phyloP scores from a whole-genome alignment of 164 flowering plant genomes.

The Sextonia rubra region DNA sequence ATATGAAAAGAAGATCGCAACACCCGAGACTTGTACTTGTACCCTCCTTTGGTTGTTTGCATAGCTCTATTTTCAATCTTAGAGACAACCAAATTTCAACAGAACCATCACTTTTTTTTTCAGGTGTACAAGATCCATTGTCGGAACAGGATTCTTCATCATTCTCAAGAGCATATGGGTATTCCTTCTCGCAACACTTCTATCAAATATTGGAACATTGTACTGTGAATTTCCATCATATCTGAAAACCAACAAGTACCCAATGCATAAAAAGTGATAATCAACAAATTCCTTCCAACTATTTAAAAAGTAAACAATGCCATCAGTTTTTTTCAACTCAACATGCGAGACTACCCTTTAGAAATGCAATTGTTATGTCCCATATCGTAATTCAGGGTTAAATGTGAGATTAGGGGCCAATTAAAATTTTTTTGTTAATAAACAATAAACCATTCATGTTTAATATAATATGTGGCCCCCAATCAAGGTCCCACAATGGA shows the following conservation, averaged over 20 bases:
- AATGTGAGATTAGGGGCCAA: too few relatives aligned
- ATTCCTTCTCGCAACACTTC: constrained; percentile 18
- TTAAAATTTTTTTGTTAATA: too few relatives aligned
- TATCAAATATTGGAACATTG: constrained; percentile 33
- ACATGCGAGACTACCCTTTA: constrained; percentile 3
- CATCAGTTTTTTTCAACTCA: constrained; percentile 5
- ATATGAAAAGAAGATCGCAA: background rate
- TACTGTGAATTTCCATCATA: constrained; percentile 28
- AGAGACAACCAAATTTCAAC: background rate
- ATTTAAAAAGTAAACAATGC: constrained; percentile 13
- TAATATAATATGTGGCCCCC: too few relatives aligned
- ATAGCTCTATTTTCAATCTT: background rate
- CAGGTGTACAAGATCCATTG: background rate
- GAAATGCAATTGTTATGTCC: too few relatives aligned
- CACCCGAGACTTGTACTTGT: background rate
- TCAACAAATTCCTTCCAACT: constrained; percentile 34
- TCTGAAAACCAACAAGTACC: constrained; percentile 28
- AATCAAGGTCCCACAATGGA: too few relatives aligned
- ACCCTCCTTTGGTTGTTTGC: background rate
- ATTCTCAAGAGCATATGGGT: background rate
- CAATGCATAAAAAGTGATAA: constrained; percentile 19
- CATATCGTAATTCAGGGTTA: too few relatives aligned
- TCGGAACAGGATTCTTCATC: background rate
- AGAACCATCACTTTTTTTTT: background rate
- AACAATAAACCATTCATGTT: too few relatives aligned